These are phyloP conservation scores for Stephanodiscus minutulus DNA, from an alignment of 108 stramenopile species.

Conservation along the genomic window DNA sequence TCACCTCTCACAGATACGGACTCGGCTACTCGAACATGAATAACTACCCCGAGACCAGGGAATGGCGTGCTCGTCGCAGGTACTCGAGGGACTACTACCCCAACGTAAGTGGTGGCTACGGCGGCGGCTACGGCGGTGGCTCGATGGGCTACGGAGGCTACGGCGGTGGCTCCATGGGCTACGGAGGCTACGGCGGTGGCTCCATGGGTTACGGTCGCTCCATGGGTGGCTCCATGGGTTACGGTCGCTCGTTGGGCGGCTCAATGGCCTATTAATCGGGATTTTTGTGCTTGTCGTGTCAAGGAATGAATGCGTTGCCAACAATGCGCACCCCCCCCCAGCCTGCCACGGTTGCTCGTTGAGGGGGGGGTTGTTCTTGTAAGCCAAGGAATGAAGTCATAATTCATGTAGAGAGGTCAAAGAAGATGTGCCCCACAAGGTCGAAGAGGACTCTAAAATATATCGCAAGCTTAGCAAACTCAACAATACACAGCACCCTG, in stretches of 20 bases:
- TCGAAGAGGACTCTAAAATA: slow-evolving; percentile 7
- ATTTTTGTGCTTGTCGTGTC: neutral
- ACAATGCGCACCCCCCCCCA: too few species aligned
- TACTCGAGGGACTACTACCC: slow-evolving; percentile 40
- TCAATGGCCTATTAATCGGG: neutral
- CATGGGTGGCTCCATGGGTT: too few species aligned
- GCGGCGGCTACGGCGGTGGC: too few species aligned
- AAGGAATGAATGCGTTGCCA: too few species aligned
- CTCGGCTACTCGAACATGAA: slow-evolving; percentile 46
- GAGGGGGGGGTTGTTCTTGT: neutral
- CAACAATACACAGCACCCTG: neutral
- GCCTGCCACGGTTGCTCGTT: too few species aligned
- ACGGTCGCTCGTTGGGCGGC: too few species aligned
- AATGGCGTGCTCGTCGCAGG: slow-evolving; percentile 38
- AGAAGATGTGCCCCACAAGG: neutral
- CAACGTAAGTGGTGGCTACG: slow-evolving; percentile 15
- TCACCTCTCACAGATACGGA: slow-evolving; percentile 13
- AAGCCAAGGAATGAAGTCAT: too few species aligned
- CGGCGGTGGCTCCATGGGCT: neutral
- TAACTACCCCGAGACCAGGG: slow-evolving; percentile 45
- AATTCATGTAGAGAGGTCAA: too few species aligned
- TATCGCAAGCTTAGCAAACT: slow-evolving; percentile 1
- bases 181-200: neutral
- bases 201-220: too few species aligned
- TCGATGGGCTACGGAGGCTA: neutral